Evolutionary conservation across 495 filamentous ascomycete species (phyloP), one percentile per base, ranked within the genome.

Genomic region (Thermothielavioides terrestris): DNA sequence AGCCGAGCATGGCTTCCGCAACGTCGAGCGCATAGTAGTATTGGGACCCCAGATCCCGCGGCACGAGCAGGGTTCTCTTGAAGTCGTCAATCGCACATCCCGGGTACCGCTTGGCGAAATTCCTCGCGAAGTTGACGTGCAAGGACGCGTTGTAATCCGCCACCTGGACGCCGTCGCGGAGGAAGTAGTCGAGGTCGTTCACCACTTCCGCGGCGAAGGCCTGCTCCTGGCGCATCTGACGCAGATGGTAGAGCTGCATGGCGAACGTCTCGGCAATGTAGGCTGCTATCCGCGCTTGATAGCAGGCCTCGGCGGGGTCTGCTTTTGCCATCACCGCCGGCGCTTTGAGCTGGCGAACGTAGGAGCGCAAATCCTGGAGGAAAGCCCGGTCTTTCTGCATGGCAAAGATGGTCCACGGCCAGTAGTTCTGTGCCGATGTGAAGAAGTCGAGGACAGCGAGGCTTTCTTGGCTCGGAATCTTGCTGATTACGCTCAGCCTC

Each of bases 341-440:
- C 62, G 78, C 55, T 28, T 69, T 73, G 41, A 91, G 59, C 28
- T 77, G 76, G 17, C 80, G 80, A 22, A 89, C 78, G 60, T 84
- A 87, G 21, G 74, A 74, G 11, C 84, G 76, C 21, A 95, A 75
- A 46, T 77, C 72, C 12, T 69, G 68, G 40, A 96, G 74, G 54
- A 95, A 94, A 6, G 67, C 68, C 22, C 76, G 67, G 60, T 96
- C 86, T 47, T 81, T 82, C 42, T 82, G 81, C 17, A 94, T 65
- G 27, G 83, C 78, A 27, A 83, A 79, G 46, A 89, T 88, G 7
- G 86, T 86, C 84, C 92, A 91, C 9, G 88, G 86, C 90, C 89
- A 96, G 57, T 84, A 83, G 64, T 94, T 90, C 64, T 91, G 88
- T 10, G 89, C 85, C 4, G 82, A 76, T 8, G 83, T 80, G 27